Conservation (phyloP, 441 rosid genomes). For the Eruca vesicaria region DNA sequence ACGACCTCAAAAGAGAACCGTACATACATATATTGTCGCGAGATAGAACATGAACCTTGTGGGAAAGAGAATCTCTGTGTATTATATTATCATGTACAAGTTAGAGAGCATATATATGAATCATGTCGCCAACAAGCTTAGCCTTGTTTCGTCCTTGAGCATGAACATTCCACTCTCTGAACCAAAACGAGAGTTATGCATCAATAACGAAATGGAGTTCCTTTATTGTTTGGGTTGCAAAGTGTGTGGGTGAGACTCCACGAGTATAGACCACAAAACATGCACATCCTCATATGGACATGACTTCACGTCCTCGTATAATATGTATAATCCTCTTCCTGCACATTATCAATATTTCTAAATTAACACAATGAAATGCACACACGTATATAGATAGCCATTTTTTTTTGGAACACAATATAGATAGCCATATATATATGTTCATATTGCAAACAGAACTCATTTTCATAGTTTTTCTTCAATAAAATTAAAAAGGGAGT, state of each 20-base stretch:
- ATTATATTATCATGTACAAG: slow-evolving; percentile 32
- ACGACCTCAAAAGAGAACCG: background rate
- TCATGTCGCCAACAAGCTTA: background rate
- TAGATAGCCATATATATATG: slow-evolving; percentile 1
- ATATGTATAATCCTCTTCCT: slow-evolving; percentile 94
- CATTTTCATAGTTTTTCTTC: slow-evolving; percentile 59
- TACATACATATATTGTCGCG: background rate
- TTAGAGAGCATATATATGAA: slow-evolving; percentile 17
- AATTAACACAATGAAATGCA: background rate
- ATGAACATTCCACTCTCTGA: slow-evolving; percentile 18
- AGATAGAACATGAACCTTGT: background rate
- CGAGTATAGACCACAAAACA: slow-evolving; percentile 86
- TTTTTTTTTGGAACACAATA: too few relatives aligned
- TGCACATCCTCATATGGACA: slow-evolving; percentile 93
- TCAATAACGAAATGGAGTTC: slow-evolving; percentile 15
- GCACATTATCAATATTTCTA: slow-evolving; percentile 15
- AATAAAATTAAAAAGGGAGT: background rate
- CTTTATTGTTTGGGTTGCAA: slow-evolving; percentile 52
- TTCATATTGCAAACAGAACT: slow-evolving; percentile 53
- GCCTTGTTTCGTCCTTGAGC: slow-evolving; percentile 15
- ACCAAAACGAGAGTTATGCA: slow-evolving; percentile 20
- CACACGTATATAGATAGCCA: too few relatives aligned
- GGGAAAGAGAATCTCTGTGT: slow-evolving; percentile 22
- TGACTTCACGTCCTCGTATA: slow-evolving; percentile 90
- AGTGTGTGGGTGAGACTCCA: slow-evolving; percentile 64